Conservation (phyloP, 805 yeast species). For the Hanseniaspora clermontiae region DNA sequence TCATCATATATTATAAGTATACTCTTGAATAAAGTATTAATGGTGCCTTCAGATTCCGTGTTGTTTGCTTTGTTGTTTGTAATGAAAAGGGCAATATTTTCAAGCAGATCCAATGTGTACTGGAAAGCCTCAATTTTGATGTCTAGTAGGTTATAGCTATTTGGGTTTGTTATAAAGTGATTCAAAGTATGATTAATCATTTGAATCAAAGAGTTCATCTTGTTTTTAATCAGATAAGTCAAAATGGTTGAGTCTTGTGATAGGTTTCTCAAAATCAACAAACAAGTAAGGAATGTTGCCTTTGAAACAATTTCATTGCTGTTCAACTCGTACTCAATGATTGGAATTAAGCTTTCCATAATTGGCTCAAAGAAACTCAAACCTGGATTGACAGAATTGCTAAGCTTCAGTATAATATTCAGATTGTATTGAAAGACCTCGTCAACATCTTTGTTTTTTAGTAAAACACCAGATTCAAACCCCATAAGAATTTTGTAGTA, state of each 20-base stretch:
- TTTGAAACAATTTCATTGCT: conserved; percentile 12
- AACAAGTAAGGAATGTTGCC: conserved; percentile 26
- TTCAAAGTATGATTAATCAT: background rate
- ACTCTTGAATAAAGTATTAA: conserved; percentile 5
- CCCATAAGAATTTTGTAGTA: conserved; percentile 10
- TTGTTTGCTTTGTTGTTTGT: conserved; percentile 65
- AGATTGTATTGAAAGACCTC: conserved; percentile 6
- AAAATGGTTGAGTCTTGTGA: conserved; percentile 77
- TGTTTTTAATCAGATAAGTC: conserved; percentile 37
- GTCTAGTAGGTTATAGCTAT: conserved; percentile 18
- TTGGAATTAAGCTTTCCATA: background rate
- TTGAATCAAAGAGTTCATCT: background rate
- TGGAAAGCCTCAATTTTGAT: conserved; percentile 41
- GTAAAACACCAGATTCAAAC: background rate
- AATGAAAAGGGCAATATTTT: conserved; percentile 69
- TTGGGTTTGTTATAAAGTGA: background rate
- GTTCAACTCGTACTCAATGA: background rate
- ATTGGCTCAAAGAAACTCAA: conserved; percentile 2
- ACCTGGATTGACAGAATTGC: conserved; percentile 22
- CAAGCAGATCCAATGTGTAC: conserved; percentile 67
- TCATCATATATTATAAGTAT: conserved; percentile 2
- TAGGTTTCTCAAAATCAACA: conserved; percentile 60
- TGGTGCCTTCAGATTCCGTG: conserved; percentile 13
- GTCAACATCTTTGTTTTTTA: conserved; percentile 3
- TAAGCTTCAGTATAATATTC: background rate